These are phyloP conservation scores for Lentinus tigrinus DNA, from an alignment of 768 basidiomycete species.

Conservation along the genomic window DNA sequence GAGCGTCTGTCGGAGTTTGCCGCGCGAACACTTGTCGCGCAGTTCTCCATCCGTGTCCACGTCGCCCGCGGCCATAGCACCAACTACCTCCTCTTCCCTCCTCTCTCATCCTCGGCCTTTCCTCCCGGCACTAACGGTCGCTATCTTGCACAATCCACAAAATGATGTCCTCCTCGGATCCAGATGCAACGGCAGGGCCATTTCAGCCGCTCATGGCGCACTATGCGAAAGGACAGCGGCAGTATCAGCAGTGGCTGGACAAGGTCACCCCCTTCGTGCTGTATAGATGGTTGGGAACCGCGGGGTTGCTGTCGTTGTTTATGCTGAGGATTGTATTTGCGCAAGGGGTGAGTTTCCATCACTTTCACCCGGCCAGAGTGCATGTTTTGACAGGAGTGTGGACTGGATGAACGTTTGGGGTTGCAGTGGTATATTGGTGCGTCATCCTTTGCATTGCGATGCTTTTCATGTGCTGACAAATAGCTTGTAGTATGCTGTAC, in stretches of 20 bases:
- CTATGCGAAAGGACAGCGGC: constrained; percentile 59
- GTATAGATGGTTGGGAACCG: constrained; percentile 85
- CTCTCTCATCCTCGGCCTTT: too few relatives aligned
- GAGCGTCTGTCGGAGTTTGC: too few relatives aligned
- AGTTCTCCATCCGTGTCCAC: too few relatives aligned
- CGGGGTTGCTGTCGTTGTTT: constrained; percentile 71
- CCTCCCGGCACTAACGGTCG: too few relatives aligned
- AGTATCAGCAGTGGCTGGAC: constrained; percentile 89
- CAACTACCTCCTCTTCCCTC: too few relatives aligned
- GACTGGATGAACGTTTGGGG: background rate
- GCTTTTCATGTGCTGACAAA: background rate
- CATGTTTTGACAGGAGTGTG: background rate
- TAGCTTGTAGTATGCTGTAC: background rate
- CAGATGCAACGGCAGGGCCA: constrained; percentile 20
- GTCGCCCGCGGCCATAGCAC: too few relatives aligned
- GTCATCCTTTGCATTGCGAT: constrained; percentile 31
- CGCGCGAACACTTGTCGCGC: too few relatives aligned
- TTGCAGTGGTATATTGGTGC: constrained; percentile 88
- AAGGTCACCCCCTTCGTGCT: constrained; percentile 86
- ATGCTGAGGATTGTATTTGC: constrained; percentile 81
- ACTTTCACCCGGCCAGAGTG: background rate
- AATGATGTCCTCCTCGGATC: constrained; percentile 30
- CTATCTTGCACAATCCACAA: background rate
- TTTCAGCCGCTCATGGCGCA: constrained; percentile 29
- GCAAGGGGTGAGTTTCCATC: constrained; percentile 72